Base-by-base conservation (phyloP, 176 grass and related monocot species). In the Carex kokanica region DNA sequence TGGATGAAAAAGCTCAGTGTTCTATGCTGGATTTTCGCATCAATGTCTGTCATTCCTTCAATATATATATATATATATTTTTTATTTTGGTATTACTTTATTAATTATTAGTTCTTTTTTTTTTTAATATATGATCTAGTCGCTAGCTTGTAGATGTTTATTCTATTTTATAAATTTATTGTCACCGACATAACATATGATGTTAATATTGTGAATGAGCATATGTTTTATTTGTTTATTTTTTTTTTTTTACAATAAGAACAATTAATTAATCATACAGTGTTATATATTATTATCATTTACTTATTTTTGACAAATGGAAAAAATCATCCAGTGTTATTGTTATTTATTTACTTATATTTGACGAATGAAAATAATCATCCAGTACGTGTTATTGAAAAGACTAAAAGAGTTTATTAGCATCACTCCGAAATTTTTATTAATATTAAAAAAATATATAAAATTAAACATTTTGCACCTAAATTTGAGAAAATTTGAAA, bases 11-110 rank as follows among this genome's bases (percentile, higher is more conserved):
- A 87, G 58, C 93, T 85, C 93, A 60, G 86, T 78, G 45, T 90
- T 52, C 83, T 78, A 93, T 86, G 93, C 93, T 89, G 93, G 74
- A 92, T 92, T 95, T 87, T 85, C 90, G 93, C 93, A 91, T 92
- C 90, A 92, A 89, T 95, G 93, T 95, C 88, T 93, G 86, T 87
- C 86, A 87, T 18, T 57, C 0, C n/a, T 79, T 79, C 15, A 29
- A 27, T 67, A 8, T 31, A 15, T 23, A 18, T 66, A n/a, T n/a
- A n/a, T n/a, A n/a, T n/a, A n/a, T 70, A 6, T 58, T 21, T 63
- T 66, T 82, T 31, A 0, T 63, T 67, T 66, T 2, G n/a, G 18
- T 72, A 45, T 51, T 52, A 25, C 27, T 36, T 78, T 78, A 34
- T 29, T 16, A 21, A 27, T 77, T 64, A 64, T 24, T 27, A 25